Evolutionary conservation across 805 yeast species (phyloP), one percentile per base, ranked within the genome.

Genomic region (Sugiyamaella floridensis): DNA sequence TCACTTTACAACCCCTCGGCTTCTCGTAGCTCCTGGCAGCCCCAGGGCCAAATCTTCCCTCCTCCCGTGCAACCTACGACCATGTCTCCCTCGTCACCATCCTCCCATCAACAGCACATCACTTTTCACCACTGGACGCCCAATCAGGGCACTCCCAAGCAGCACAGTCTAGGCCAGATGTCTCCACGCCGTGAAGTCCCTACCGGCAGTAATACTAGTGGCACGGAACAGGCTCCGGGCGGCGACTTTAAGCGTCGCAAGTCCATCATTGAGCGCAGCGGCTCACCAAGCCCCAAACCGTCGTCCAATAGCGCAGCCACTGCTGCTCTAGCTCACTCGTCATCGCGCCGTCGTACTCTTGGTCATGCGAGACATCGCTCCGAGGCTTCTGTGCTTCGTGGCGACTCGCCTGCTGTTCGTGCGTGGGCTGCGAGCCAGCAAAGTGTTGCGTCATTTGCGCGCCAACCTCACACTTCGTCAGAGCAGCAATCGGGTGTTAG

Each of bases 111-210:
- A 55, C 81, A 77, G 60, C 79, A 76, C 54, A 68, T 77, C 8
- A 75, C 78, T 58, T 78, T 79, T 63, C 81, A 78, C 58, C 82
- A 79, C 61, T 79, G 82, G 82, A 74, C 74, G 53, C 81, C 80
- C 8, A 60, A 56, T 45, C 60, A 60, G 51, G 29, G 49, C 12
- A 45, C 52, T 41, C 46, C 46, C 5, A n/a, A 22, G 11, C 55
- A 40, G 40, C 37, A 43, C 40, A 47, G 16, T 29, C 22, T 28
- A 8, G 41, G 22, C 41, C 20, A 18, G 26, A 45, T 18, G 16
- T 48, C 58, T 20, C 51, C 58, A 2, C 49, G 51, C 20, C 49
- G 49, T 12, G 55, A 43, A 4, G 49, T 19, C 40, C 50, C 29
- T 14, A 46, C 32, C 5, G n/a, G n/a, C n/a, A 32, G 18, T 20